phyloP scores from a whole-genome alignment of 2,329 filamentous ascomycete genomes.

The Fusarium sublunatum region DNA sequence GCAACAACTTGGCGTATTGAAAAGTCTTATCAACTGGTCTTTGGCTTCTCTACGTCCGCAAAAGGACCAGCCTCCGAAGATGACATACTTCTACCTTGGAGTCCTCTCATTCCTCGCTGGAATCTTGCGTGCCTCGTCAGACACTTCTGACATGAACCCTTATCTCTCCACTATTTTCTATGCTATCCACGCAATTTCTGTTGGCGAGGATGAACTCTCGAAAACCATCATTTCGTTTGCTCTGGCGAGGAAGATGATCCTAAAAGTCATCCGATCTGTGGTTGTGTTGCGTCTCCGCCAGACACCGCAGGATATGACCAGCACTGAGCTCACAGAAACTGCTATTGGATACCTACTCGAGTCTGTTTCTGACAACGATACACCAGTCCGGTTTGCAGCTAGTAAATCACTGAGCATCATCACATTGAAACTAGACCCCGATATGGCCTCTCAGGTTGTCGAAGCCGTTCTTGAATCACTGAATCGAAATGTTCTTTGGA shows the following conservation, averaged over 20 bases:
- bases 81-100: constrained; percentile 82
- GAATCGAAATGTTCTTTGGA: constrained; percentile 67
- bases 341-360: constrained; percentile 85
- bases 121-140: constrained; percentile 74
- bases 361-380: constrained; percentile 85
- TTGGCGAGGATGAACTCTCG: constrained; percentile 60
- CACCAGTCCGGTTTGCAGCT: constrained; percentile 87
- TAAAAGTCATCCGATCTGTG: constrained; percentile 86
- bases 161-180: constrained; percentile 75
- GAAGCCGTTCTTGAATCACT: constrained; percentile 83
- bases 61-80: constrained; percentile 51
- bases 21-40: constrained; percentile 77
- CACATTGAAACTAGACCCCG: constrained; percentile 79
- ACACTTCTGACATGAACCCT: constrained; percentile 77
- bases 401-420: constrained; percentile 94
- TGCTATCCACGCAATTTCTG: constrained; percentile 69
- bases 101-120: constrained; percentile 83
- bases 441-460: constrained; percentile 88
- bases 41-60: constrained; percentile 67
- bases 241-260: constrained; percentile 80
- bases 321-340: constrained; percentile 75
- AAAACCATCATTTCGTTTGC: constrained; percentile 75
- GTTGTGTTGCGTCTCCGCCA: constrained; percentile 73
- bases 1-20: constrained; percentile 78
- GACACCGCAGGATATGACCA: constrained; percentile 54